Evolutionary conservation across 2,329 filamentous ascomycete genomes (phyloP).

Genomic region (Talaromyces sp.): DNA sequence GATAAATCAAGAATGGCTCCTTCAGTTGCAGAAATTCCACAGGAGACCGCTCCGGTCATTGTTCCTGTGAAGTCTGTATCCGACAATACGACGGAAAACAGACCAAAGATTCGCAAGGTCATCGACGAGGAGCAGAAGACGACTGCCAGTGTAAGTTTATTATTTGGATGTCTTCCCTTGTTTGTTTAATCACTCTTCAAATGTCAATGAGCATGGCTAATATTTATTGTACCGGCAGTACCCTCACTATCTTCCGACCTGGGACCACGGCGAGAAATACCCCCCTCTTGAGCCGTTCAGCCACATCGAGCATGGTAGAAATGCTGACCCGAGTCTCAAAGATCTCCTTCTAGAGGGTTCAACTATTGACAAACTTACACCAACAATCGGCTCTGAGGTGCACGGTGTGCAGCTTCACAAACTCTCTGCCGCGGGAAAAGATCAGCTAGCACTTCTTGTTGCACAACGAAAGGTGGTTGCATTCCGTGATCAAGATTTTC

Average conservation of each 20-base stretch:
- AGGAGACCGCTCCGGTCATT: neutral
- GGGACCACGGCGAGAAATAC: conserved; percentile 25
- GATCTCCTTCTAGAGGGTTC: conserved; percentile 31
- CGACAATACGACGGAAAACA: neutral
- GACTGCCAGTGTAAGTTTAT: neutral
- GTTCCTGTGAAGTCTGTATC: neutral
- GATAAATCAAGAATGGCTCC: neutral
- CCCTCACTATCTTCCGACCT: conserved; percentile 21
- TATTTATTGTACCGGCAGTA: conserved; percentile 13
- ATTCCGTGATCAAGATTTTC: conserved; percentile 14
- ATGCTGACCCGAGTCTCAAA: conserved; percentile 38
- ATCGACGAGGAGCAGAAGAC: conserved; percentile 2
- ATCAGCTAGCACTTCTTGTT: conserved; percentile 45
- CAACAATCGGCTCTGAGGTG: conserved; percentile 44
- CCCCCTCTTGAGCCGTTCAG: conserved; percentile 36
- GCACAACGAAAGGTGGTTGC: conserved; percentile 16
- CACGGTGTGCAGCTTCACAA: conserved; percentile 44
- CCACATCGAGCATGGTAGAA: conserved; percentile 35
- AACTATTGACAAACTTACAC: conserved; percentile 13
- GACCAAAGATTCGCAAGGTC: conserved; percentile 4
- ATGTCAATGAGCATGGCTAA: neutral
- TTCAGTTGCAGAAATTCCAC: neutral
- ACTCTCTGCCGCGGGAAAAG: conserved; percentile 44
- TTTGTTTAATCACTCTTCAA: neutral
- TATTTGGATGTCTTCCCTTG: neutral